phyloP scores from a whole-genome alignment of 257 asterid genomes.

The Solanum sitiens region DNA sequence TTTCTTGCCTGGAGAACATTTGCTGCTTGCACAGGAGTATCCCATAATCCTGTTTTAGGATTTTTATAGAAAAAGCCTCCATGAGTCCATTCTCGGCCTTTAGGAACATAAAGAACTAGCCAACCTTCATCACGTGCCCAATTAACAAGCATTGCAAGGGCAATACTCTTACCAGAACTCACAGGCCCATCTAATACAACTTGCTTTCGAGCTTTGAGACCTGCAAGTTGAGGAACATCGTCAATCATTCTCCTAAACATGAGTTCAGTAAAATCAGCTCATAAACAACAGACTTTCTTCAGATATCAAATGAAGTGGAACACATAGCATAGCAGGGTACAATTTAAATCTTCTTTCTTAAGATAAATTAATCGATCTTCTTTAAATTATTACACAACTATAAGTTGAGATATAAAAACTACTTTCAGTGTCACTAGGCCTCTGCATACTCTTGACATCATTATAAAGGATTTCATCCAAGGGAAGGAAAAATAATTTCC shows the following conservation, averaged over 20 bases:
- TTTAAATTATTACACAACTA: neutral
- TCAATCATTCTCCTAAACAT: neutral
- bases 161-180: slow-evolving; percentile 89
- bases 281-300: neutral
- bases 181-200: slow-evolving; percentile 75
- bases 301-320: neutral
- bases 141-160: slow-evolving; percentile 88
- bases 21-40: slow-evolving; percentile 88
- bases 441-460: neutral
- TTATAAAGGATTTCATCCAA: neutral
- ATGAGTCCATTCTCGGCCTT: slow-evolving; percentile 86
- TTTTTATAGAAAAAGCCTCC: slow-evolving; percentile 82
- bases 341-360: neutral
- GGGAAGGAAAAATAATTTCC: neutral
- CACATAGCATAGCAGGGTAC: neutral
- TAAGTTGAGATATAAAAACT: neutral
- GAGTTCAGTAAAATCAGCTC: neutral
- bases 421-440: neutral
- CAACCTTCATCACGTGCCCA: slow-evolving; percentile 99
- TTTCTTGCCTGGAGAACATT: slow-evolving; percentile 53
- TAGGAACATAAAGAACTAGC: slow-evolving; percentile 89
- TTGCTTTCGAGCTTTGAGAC: slow-evolving; percentile 59
- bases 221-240: slow-evolving; percentile 28
- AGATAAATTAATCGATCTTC: neutral
- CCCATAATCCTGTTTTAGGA: slow-evolving; percentile 72